Percentiles rank a stretch among this genome's conserved stretches.
These are phyloP conservation scores for Fagopyrum tataricum DNA, from an alignment of 148 eudicot species.

Conservation along the genomic window DNA sequence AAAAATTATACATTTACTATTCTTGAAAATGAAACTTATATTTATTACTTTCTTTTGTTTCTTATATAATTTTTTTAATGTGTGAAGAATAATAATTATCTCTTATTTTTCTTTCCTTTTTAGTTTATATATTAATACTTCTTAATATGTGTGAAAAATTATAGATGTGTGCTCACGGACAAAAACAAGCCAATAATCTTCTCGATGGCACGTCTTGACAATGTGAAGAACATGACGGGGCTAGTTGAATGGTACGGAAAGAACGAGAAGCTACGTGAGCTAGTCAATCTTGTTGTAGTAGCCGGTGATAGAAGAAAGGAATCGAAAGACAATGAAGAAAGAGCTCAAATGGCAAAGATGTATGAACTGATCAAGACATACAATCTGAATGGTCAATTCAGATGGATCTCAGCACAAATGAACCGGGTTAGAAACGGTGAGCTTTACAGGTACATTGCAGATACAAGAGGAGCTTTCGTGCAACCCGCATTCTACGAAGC, in stretches of 20 bases:
- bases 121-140: no score
- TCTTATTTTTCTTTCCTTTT: no score
- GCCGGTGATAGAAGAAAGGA: constrained; percentile 95
- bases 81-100: no score
- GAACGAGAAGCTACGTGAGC: constrained; percentile 56
- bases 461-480: constrained; percentile 78
- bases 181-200: constrained; percentile 78
- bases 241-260: constrained; percentile 92
- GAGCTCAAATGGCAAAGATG: constrained; percentile 95
- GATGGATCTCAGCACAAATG: constrained; percentile 99
- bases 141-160: no score
- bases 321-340: constrained; percentile 89
- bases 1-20: no score
- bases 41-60: no score
- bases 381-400: constrained; percentile 77
- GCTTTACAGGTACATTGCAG: constrained; percentile 87
- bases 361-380: constrained; percentile 63
- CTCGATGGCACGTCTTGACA: constrained; percentile 93
- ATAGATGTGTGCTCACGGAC: constrained; percentile 80
- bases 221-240: constrained; percentile 87
- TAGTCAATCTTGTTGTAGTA: constrained; percentile 88
- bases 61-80: no score
- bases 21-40: no score
- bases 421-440: constrained; percentile 92
- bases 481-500: constrained; percentile 97